phyloP scores from a whole-genome alignment of 1,284 basidiomycete genomes.

The Puccinia horiana region DNA sequence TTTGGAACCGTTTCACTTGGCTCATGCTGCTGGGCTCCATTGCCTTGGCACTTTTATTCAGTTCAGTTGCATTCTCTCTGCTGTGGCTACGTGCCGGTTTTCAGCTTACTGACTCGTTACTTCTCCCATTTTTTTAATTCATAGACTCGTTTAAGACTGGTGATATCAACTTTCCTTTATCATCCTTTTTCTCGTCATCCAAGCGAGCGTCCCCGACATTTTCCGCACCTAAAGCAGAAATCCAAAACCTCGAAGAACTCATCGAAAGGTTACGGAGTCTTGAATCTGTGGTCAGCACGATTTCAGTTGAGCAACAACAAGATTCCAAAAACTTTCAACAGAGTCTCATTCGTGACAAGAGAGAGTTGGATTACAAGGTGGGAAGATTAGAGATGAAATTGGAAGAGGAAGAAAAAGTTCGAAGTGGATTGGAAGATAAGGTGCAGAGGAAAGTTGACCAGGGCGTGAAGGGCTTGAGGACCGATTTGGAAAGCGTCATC shows the following conservation, averaged over 20 bases:
- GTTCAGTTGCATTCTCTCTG: constrained; percentile 24
- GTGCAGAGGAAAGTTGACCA: constrained; percentile 8
- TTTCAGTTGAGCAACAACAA: constrained; percentile 24
- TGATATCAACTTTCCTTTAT: constrained; percentile 24
- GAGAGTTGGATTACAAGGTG: constrained; percentile 25
- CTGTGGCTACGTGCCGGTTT: not conserved
- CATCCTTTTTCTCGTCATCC: constrained; percentile 17
- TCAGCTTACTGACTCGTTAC: not conserved
- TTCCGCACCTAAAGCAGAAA: constrained; percentile 14
- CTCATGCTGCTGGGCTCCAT: not conserved
- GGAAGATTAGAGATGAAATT: constrained; percentile 33
- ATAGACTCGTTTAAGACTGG: constrained; percentile 32
- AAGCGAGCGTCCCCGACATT: constrained; percentile 10
- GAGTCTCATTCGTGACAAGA: constrained; percentile 10
- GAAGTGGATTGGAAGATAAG: constrained; percentile 9
- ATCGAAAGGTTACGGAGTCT: constrained; percentile 25
- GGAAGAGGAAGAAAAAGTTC: constrained; percentile 26
- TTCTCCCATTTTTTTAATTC: not conserved
- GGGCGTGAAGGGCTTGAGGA: constrained; percentile 1
- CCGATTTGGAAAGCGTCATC: constrained; percentile 12
- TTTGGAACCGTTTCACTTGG: constrained; percentile 26
- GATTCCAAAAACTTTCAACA: constrained; percentile 14
- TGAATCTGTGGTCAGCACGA: constrained; percentile 12
- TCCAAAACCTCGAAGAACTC: constrained; percentile 29
- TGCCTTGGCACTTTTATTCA: constrained; percentile 29